Evolutionary conservation across 2,329 filamentous ascomycete genomes (phyloP), one percentile per base, ranked within the genome.

Genomic region (Ploettnerulaceae sp.): DNA sequence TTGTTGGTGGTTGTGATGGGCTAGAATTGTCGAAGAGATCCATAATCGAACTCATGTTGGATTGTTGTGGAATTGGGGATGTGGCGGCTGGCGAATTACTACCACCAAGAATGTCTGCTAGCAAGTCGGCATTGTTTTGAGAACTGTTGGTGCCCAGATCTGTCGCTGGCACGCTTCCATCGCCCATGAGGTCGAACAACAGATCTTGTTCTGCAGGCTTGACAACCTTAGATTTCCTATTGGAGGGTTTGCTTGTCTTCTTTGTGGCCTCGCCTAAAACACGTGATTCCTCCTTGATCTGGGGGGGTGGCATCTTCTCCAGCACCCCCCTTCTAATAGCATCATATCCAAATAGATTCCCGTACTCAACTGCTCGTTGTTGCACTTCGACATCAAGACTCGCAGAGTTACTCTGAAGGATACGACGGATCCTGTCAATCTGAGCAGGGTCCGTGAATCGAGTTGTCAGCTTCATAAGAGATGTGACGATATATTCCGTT

Each of bases 301-400:
- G 91, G 7, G 93, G 93, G 1, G 93, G 81, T 6, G 93, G 93
- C 94, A 98, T 98, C 66, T 93, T 94, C 69, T 98, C 93, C 8
- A 98, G 72, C 2, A 98, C 93, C 48, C 93, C 93, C 49, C 79
- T 79, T 45, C 91, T 82, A 47, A 98, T 86, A 50, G 89, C 75
- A 57, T 98, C 90, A 60, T 89, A 89, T 0, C 80, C 79, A 61
- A 98, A 97, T n/a, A 98, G 74, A 61, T 97, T 97, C 48, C 83
- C 81, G 61, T 97, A 98, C 66, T 98, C 93, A 15, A 95, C 90
- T 4, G 91, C 86, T 64, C 93, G 82, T 67, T 98, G 93, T 66
- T 98, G 94, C 18, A 97, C 86, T 66, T 98, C 93, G 20, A 97
- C 84, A 61, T 95, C 91, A 42, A 98, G 73, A 64, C 93, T 94